Evolutionary conservation across 2,329 filamentous ascomycete genomes (phyloP), one percentile per base, ranked within the genome.

Genomic region (Clarireedia monteithiana): DNA sequence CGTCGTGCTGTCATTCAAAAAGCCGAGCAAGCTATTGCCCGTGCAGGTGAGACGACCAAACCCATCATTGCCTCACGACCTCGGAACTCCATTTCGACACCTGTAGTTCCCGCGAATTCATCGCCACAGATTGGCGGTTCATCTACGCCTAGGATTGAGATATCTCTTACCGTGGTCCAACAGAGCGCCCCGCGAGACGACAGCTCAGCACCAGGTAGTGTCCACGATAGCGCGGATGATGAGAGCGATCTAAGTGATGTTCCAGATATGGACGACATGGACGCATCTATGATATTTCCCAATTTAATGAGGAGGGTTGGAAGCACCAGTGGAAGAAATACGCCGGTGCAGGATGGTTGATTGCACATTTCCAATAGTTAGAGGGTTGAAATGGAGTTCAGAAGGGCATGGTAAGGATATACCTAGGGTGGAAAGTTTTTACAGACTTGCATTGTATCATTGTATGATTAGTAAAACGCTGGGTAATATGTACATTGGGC

Each of bases 21-120:
- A 63, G 82, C 83, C 0, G 83, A 86, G 59, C 77, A 82, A 59
- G 79, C 79, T 4, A 76, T 83, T 14, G 60, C 57, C 46, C 74
- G 75, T 0, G 69, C 73, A 4, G 72, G 75, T 1, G 67, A 67
- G 30, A 20, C 50, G 7, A 53, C 59, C 17, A 59, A 62, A 12
- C 49, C 58, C 71, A 76, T 38, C 69, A 38, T 74, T 72, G 5
- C 72, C 69, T 54, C 61, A 0, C 58, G 60, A 6, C 51, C 60
- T 14, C 51, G 67, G 62, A 49, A 38, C 59, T 57, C 27, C 4
- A 20, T 9, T 23, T 36, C 30, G 34, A 38, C 44, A 45, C 39
- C 48, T 6, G 6, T 38, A 36, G 4, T 26, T 67, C 46, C 68
- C 65, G 65, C 3, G 66, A 53, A 72, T 73, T 58, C 67, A 73